Base-by-base conservation (phyloP, 2,329 filamentous ascomycete species). In the Truncatella angustata region DNA sequence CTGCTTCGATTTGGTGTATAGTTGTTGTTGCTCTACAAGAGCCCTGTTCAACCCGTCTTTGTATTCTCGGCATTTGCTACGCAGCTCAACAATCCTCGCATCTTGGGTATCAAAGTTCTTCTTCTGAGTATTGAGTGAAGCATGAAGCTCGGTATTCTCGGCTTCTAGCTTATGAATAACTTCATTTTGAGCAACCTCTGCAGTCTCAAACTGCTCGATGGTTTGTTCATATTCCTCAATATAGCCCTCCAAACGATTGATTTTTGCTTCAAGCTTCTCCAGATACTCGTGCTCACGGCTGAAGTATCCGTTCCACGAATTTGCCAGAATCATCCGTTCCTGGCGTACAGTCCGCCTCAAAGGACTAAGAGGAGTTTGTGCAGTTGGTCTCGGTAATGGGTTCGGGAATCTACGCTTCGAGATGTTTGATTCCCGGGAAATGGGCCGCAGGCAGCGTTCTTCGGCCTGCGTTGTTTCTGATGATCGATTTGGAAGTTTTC, bases 1-100 rank as follows among this genome's bases (percentile, higher is more conserved):
- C 18, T 52, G 37, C 40, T 28, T 54, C 4, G 30, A 42, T n/a
- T 49, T 51, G 7, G 36, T 30, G n/a, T 52, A 54, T 11, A 54
- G 40, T 4, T 21, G 34, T 14, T 54, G 53, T 3, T 54, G 53
- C 39, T 54, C 53, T 16, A 16, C 28, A 4, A 32, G 36, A 24
- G 49, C 39, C 5, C 35, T 32, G 28, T 51, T 51, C 23, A 51
- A 21, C 12, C 37, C 21, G 4, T 45, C 49, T 20, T 26, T 45
- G 39, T 51, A 51, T 20, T 24, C 11, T 3, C 20, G 24, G 23
- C 37, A 51, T 26, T 44, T 44, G n/a, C 45, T 26, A 10, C 6
- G n/a, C 9, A 51, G 11, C 6, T 32, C 11, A 10, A 30, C 37
- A 43, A 34, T 30, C n/a, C n/a, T 43, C 11, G 18, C 23, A 24